Evolutionary conservation across 1,139 yeast genomes (phyloP).

Genomic region (Schizosaccharomyces versatilis): DNA sequence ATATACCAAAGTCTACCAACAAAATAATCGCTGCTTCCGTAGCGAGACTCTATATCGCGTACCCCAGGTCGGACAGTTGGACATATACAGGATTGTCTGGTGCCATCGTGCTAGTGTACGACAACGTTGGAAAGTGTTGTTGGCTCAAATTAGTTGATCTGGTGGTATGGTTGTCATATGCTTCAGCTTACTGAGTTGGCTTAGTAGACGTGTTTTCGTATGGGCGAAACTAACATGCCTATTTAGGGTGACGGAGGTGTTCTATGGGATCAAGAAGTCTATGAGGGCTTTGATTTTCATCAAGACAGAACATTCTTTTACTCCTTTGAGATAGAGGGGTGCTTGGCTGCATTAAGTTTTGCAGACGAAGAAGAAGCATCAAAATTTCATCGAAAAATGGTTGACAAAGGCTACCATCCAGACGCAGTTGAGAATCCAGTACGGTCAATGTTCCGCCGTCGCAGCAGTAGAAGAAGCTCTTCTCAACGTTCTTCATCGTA

Average conservation of each 20-base stretch:
- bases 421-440: not conserved
- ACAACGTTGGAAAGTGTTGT: constrained; percentile 80
- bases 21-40: constrained; percentile 79
- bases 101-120: constrained; percentile 72
- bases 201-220: not conserved
- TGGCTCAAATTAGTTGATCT: constrained; percentile 76
- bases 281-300: constrained; percentile 65
- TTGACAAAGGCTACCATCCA: constrained; percentile 1
- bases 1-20: constrained; percentile 69
- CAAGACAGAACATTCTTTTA: constrained; percentile 92
- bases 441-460: not conserved
- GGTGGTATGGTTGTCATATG: constrained; percentile 7
- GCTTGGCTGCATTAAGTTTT: constrained; percentile 69
- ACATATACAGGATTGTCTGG: constrained; percentile 73
- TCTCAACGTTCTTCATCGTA: not conserved
- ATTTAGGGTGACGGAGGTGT: constrained; percentile 60
- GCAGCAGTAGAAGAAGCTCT: not conserved
- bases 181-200: not conserved
- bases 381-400: constrained; percentile 52
- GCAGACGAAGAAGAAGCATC: constrained; percentile 79
- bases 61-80: constrained; percentile 70
- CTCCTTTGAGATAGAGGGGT: constrained; percentile 78
- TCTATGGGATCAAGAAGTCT: constrained; percentile 89
- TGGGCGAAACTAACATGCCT: not conserved
- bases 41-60: constrained; percentile 71